Evolutionary conservation across 2,329 filamentous ascomycete species (phyloP), one percentile per base, ranked within the genome.

Genomic region (Calonectria henricotiae): DNA sequence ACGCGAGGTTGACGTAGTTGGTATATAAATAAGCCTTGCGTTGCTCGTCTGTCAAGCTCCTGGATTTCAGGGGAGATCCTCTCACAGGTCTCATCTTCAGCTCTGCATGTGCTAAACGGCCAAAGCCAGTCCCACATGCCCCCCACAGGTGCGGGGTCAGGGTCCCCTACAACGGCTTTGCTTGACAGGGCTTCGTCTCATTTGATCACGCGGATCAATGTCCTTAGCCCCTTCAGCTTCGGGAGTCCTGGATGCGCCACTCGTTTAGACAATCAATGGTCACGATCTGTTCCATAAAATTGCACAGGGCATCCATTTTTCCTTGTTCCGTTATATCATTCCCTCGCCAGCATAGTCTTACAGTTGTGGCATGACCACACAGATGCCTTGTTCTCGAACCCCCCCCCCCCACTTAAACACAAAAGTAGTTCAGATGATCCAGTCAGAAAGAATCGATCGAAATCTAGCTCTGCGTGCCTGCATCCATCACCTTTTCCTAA

Each of bases 1-100:
- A 37, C 12, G 35, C 3, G 5, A 37, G 35, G 35, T n/a, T 43
- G 13, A 43, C 13, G 23, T 30, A 9, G 23, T 17, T 20, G 23
- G 20, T 17, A 20, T 39, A 37, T 15, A 58, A 3, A 37, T 15
- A 58, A 3, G 17, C 13, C 37, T 6, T 30, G 20, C 7, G 47
- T 23, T 49, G 13, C 44, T 37, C 32, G 20, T n/a, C 23, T 47
- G 35, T 39, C 47, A 37, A n/a, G 20, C 35, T 58, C 20, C 54
- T 5, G 37, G 35, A n/a, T 61, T 30, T 61, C 55, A 61, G 55
- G 54, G 54, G 23, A 55, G 20, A 51, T 35, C 62, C 47, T 46
- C 27, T 46, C 62, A 44, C 62, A 20, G n/a, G 62, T 65, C 35
- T 44, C 62, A 54, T 55, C 62, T 23, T 65, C 62, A 55, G 47